Conservation (phyloP, 2,329 filamentous ascomycete species). For the Clonostachys solani region DNA sequence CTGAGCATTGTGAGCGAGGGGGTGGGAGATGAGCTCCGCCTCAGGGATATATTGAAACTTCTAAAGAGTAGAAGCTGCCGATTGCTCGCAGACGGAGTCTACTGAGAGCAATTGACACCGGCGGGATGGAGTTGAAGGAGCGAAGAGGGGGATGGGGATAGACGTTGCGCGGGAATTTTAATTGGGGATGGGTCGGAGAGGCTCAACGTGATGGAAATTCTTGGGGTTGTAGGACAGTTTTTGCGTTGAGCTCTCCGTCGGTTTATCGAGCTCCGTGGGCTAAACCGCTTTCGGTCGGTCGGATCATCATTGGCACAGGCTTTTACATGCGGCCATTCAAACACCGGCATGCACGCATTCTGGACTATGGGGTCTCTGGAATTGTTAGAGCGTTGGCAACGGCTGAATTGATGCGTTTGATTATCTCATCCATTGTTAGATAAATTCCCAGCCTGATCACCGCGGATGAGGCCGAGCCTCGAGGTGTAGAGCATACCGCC, state of each 20-base stretch:
- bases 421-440: no score
- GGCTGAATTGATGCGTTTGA: no score
- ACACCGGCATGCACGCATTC: no score
- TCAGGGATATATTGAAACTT: background rate
- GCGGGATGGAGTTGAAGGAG: constrained; percentile 8
- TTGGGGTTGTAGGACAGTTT: constrained; percentile 26
- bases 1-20: constrained; percentile 45
- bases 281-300: background rate
- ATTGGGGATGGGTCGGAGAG: constrained; percentile 6
- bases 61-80: background rate
- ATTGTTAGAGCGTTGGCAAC: no score
- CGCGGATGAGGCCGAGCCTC: no score
- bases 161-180: constrained; percentile 10
- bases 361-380: no score
- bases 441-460: no score
- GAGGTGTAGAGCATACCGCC: no score
- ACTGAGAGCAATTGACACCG: constrained; percentile 3
- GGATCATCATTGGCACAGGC: no score
- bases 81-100: constrained; percentile 5
- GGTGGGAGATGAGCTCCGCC: constrained; percentile 19
- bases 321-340: no score
- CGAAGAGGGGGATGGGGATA: constrained; percentile 5
- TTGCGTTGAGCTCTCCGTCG: background rate
- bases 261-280: background rate
- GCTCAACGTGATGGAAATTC: constrained; percentile 24